Percentiles rank a stretch among this genome's conserved stretches.
phyloP scores from a whole-genome alignment of 108 stramenopile genomes.

The Conticribra weissflogii region DNA sequence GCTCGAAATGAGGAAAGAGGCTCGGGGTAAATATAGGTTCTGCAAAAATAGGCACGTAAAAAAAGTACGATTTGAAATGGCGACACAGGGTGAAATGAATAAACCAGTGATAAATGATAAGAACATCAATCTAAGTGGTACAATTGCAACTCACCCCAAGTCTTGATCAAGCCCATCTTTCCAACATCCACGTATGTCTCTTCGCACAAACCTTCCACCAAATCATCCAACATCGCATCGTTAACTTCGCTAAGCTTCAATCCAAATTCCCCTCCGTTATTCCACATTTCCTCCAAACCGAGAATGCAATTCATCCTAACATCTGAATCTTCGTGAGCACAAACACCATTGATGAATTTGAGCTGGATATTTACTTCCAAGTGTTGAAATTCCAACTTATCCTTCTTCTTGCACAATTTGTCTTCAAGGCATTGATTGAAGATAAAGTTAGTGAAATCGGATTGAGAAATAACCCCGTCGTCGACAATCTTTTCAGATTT shows the following conservation, averaged over 20 bases:
- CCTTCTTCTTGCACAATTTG: slow-evolving; percentile 6
- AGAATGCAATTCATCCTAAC: slow-evolving; percentile 28
- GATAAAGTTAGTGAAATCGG: slow-evolving; percentile 23
- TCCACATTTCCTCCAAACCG: slow-evolving; percentile 30
- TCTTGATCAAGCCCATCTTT: slow-evolving; percentile 21
- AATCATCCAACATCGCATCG: neutral
- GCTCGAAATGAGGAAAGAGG: neutral
- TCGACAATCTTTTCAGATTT: slow-evolving; percentile 5
- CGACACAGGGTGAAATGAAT: neutral
- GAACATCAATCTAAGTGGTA: neutral
- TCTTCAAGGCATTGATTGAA: slow-evolving; percentile 9
- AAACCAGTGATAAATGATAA: neutral
- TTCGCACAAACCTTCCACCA: slow-evolving; percentile 20
- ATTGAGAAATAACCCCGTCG: slow-evolving; percentile 37
- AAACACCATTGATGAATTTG: slow-evolving; percentile 29
- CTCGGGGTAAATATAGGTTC: neutral
- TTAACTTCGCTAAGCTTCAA: neutral
- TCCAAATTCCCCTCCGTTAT: slow-evolving; percentile 19
- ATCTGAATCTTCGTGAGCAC: slow-evolving; percentile 8
- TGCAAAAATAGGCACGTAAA: neutral
- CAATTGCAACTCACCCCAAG: slow-evolving; percentile 20
- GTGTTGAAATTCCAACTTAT: slow-evolving; percentile 19
- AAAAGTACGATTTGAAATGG: neutral
- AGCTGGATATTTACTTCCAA: slow-evolving; percentile 28
- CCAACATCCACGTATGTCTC: slow-evolving; percentile 21